Evolutionary conservation across 345 rosid species (phyloP), one percentile per base, ranked within the genome.

Genomic region (Salix arbutifolia): DNA sequence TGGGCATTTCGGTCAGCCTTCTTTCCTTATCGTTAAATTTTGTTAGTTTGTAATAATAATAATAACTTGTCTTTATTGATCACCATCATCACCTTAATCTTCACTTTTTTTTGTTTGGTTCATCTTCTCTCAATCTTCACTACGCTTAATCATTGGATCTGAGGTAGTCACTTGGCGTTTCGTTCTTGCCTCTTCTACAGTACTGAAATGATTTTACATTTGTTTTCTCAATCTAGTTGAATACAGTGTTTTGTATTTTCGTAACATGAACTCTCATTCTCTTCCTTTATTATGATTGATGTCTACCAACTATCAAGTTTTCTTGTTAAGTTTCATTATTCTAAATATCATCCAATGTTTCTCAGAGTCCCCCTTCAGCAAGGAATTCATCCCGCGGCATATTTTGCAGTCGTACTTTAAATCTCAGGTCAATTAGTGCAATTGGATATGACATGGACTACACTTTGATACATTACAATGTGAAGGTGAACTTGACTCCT

Each of bases 391-490:
- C 97, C 78, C 91, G 94, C 31, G 99, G 99, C 72, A 91, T 95
- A 76, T 95, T 95, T 79, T 95, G 99, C 83, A 95, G 87, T 79
- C 95, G 99, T 69, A 95, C 97, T 19, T 78, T 95, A 86, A 93
- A 95, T 85, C 91, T 95, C 30, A 91, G 97, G 71, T 95, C 99
- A 66, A 93, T 95, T 71, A 93, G 97, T 87, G 97, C 89, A 30
- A 95, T 95, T 82, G 99, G 99, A 78, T 95, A 95, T 77, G 99
- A 95, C 87, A 95, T 95, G 99, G 99, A 95, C 86, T 95, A 95
- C 83, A 95, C 99, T 78, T 83, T 95, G 90, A 87, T 95, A 73
- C 99, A 95, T 72, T 95, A 93, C 84, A 95, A 93, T 83, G 97
- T 95, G 83, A 86, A 61, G 97, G 99, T 93, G 77, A 76, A 71